Conservation (phyloP, 352 stramenopile genomes). For the Blastocystis sp. region DNA sequence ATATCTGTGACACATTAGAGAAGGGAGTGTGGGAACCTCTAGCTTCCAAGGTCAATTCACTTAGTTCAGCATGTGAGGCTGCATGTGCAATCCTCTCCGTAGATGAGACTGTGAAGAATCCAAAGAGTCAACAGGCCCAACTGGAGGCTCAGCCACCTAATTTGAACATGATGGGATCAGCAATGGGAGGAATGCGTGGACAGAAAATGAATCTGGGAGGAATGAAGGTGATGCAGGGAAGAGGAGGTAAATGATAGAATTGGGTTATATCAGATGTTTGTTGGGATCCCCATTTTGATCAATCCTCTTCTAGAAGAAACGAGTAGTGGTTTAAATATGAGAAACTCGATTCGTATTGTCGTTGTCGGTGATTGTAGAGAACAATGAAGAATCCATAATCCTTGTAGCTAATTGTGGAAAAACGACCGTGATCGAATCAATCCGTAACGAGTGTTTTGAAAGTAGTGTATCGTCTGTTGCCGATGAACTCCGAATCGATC, state of each 20-base stretch:
- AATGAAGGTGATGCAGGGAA: constrained; percentile 58
- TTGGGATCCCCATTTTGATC: not conserved
- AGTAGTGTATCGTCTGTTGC: not conserved
- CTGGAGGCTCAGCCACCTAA: constrained; percentile 17
- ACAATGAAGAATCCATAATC: not conserved
- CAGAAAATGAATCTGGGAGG: constrained; percentile 37
- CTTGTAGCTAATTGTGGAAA: constrained; percentile 42
- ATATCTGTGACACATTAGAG: constrained; percentile 92
- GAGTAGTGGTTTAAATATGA: not conserved
- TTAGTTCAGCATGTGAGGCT: constrained; percentile 87
- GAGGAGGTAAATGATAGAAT: constrained; percentile 14
- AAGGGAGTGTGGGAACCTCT: constrained; percentile 93
- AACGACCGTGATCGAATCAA: not conserved
- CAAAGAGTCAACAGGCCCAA: constrained; percentile 84
- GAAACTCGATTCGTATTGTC: not conserved
- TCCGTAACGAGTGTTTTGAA: constrained; percentile 6
- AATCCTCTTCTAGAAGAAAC: not conserved
- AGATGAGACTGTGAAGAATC: constrained; percentile 96
- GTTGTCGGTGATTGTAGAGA: constrained; percentile 19
- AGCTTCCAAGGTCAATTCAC: constrained; percentile 95
- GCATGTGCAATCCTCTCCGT: constrained; percentile 95
- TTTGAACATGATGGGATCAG: not conserved
- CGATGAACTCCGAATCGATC: not conserved
- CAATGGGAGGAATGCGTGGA: not conserved
- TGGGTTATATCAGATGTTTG: not conserved